phyloP scores from a whole-genome alignment of 2,329 filamentous ascomycete species.

The Penicillium sp. region DNA sequence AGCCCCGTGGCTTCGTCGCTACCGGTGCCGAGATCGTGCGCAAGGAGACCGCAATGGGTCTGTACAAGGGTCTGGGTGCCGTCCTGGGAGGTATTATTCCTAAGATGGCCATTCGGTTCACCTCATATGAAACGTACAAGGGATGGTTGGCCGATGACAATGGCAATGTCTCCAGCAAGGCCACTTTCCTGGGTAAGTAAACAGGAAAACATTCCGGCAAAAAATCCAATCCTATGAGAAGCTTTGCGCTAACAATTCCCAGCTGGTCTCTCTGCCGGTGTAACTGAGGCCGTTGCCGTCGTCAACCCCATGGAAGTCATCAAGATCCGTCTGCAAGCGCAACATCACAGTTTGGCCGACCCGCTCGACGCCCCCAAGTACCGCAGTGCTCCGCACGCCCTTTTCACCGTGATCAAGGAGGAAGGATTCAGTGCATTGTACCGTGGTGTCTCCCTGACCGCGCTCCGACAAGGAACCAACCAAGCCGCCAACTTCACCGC shows the following conservation, averaged over 20 bases:
- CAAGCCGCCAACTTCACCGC: constrained; percentile 99
- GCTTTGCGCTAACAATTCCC: not conserved
- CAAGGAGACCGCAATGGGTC: constrained; percentile 85
- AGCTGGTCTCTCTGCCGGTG: constrained; percentile 88
- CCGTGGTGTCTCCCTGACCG: constrained; percentile 90
- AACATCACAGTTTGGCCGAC: constrained; percentile 97
- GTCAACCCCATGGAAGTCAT: constrained; percentile 99
- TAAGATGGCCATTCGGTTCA: constrained; percentile 99
- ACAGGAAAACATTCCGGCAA: not conserved
- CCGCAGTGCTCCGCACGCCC: constrained; percentile 82
- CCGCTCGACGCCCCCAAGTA: constrained; percentile 96
- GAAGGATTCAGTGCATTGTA: constrained; percentile 88
- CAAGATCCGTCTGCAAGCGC: constrained; percentile 97
- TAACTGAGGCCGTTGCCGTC: constrained; percentile 94
- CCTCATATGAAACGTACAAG: constrained; percentile 96
- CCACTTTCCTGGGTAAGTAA: constrained; percentile 70
- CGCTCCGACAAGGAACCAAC: constrained; percentile 91
- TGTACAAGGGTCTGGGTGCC: constrained; percentile 98
- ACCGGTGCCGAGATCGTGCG: constrained; percentile 86
- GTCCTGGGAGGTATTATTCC: constrained; percentile 95
- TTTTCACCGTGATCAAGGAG: constrained; percentile 88
- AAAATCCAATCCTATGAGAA: too few relatives aligned
- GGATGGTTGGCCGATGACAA: constrained; percentile 72
- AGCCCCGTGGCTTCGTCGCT: constrained; percentile 82
- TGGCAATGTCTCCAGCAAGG: constrained; percentile 69